Evolutionary conservation across 169 alveolate genomes (phyloP), one percentile per base, ranked within the genome.

Genomic region (Plasmodium gaboni): DNA sequence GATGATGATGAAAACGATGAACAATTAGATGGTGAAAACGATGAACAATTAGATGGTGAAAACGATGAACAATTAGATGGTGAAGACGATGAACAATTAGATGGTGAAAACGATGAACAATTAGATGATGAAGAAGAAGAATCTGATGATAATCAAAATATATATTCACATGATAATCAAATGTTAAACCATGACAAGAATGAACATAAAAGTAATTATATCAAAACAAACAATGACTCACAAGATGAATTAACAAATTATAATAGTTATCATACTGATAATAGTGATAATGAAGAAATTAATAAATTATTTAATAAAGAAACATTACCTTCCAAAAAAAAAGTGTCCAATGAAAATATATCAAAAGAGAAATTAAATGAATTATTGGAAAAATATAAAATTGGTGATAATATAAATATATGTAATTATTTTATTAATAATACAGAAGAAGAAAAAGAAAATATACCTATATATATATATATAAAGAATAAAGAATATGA

Each of bases 271-370:
- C 26, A 13, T 71, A 70, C 87, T 13, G 92, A 86, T 26, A 76
- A 86, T 24, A 86, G 92, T 44, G 73, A 67, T 24, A 63, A 86
- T 86, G 92, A 86, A 86, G 19, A 42, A 7, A 71, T 71, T 22
- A 53, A 42, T 2, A 44, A 86, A 55, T 42, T 83, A 72, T 83
- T 83, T 68, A 67, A 44, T 60, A 17, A 59, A 26, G 65, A 65
- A 38, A 48, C 19, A 22, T 17, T 13, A 10, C 15, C 28, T 5
- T 19, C 32, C 2, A 63, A 28, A 32, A 78, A 7, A n/a, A 65
- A 71, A 57, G 46, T 22, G 28, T 8, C 26, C 24, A 28, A 10
- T 22, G 24, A 24, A 57, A 65, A 12, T 70, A 59, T 64, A 13
- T 22, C 59, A 53, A 86, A 61, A 26, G 70, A 86, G 19, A 71